Conservation (phyloP, 2,329 filamentous ascomycete species). For the Paramyrothecium sp. region DNA sequence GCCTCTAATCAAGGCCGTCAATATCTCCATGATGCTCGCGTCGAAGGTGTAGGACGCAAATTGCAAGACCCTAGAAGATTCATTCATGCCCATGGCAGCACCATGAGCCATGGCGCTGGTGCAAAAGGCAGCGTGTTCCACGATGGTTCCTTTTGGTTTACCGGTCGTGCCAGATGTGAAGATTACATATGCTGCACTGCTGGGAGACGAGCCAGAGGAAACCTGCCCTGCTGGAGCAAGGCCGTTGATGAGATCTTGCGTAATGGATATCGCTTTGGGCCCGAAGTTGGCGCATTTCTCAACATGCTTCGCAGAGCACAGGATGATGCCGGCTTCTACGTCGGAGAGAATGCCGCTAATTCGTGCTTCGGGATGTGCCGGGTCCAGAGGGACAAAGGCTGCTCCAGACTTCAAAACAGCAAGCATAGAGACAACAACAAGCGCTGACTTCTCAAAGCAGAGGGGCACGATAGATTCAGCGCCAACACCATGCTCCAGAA, state of each 20-base stretch:
- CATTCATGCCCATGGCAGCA: slow-evolving; percentile 41
- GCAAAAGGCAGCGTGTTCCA: slow-evolving; percentile 49
- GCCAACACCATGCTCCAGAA: slow-evolving; percentile 15
- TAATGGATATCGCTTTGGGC: neutral
- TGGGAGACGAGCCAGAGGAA: neutral
- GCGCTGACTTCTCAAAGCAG: slow-evolving; percentile 20
- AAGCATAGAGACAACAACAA: slow-evolving; percentile 19
- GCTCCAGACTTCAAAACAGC: slow-evolving; percentile 21
- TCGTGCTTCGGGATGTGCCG: slow-evolving; percentile 11
- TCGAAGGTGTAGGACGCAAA: slow-evolving; percentile 52
- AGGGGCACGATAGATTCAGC: slow-evolving; percentile 9
- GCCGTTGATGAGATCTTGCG: neutral
- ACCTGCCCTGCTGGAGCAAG: neutral
- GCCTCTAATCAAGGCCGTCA: slow-evolving; percentile 15
- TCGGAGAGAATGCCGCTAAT: slow-evolving; percentile 4
- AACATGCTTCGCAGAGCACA: slow-evolving; percentile 2
- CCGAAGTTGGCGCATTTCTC: neutral
- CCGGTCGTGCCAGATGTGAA: slow-evolving; percentile 27
- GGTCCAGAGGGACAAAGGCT: slow-evolving; percentile 19
- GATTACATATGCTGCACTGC: slow-evolving; percentile 18
- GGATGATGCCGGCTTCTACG: neutral
- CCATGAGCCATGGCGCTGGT: slow-evolving; percentile 49
- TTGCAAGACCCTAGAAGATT: slow-evolving; percentile 49
- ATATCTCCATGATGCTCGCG: slow-evolving; percentile 32
- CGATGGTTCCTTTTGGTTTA: slow-evolving; percentile 22